phyloP scores from a whole-genome alignment of 768 basidiomycete species.

The Boletus barrowsii region DNA sequence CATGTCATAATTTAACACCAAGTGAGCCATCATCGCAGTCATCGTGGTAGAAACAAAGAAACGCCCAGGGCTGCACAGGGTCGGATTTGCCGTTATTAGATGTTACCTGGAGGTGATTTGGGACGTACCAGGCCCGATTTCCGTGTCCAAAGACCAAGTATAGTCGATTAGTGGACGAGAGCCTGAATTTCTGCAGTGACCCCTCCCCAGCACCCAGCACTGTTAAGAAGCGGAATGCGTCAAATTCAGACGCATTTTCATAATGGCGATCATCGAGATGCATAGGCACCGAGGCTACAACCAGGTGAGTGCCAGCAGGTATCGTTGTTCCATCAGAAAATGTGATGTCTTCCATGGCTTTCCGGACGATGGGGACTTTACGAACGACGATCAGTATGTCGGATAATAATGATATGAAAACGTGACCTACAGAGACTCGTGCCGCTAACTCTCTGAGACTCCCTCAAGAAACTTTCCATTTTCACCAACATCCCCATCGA shows the following conservation, averaged over 20 bases:
- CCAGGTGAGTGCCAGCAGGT: conserved; percentile 39
- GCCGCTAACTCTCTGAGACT: conserved; percentile 36
- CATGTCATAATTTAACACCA: conserved; percentile 41
- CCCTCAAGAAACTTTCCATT: conserved; percentile 45
- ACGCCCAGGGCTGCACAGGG: conserved; percentile 37
- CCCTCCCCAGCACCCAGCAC: conserved; percentile 24
- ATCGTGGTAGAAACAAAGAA: conserved; percentile 41
- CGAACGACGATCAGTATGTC: conserved; percentile 5
- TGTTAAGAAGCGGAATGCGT: conserved; percentile 41
- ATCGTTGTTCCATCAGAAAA: conserved; percentile 36
- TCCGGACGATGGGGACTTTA: conserved; percentile 32
- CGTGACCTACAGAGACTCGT: conserved; percentile 31
- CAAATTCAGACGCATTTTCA: conserved; percentile 39
- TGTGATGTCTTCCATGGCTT: conserved; percentile 32
- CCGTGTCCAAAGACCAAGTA: conserved; percentile 37
- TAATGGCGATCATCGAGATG: conserved; percentile 43
- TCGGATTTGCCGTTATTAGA: conserved; percentile 3
- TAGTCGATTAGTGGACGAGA: conserved; percentile 29
- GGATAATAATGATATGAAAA: background rate
- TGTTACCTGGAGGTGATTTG: background rate
- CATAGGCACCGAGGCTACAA: conserved; percentile 30
- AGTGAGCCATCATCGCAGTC: conserved; percentile 40
- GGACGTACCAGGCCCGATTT: conserved; percentile 33
- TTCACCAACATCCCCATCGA: conserved; percentile 34
- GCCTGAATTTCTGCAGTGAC: conserved; percentile 24